Evolutionary conservation across 1,284 basidiomycete genomes (phyloP).

Genomic region (Microbotryum violaceum): DNA sequence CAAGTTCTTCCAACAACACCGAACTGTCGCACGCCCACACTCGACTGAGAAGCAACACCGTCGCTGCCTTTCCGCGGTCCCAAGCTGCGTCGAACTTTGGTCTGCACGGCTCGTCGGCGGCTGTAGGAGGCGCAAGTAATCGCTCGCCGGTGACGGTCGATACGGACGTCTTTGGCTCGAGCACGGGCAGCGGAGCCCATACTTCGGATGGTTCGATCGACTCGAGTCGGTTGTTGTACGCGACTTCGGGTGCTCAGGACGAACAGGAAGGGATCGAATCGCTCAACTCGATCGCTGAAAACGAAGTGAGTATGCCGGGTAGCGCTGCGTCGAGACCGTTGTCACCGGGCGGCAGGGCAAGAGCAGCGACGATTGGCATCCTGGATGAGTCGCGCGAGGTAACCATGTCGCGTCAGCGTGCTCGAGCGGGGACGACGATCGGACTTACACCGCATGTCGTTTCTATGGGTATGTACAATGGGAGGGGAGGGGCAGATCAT

Average conservation of each 20-base stretch:
- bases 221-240: conserved; percentile 25
- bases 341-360: conserved; percentile 30
- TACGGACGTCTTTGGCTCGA: neutral
- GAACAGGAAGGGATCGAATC: neutral
- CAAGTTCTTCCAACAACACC: neutral
- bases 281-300: conserved; percentile 5
- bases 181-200: neutral
- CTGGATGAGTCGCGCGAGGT: conserved; percentile 62
- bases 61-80: conserved; percentile 21
- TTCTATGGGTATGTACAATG: conserved; percentile 6
- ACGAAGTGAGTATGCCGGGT: neutral
- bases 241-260: conserved; percentile 4
- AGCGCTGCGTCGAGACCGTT: neutral
- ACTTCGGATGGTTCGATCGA: conserved; percentile 17
- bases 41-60: conserved; percentile 23
- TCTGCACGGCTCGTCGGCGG: neutral
- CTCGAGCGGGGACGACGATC: conserved; percentile 31
- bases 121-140: neutral
- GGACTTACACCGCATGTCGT: conserved; percentile 18
- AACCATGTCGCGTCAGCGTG: conserved; percentile 27
- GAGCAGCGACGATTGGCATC: conserved; percentile 83
- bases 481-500: neutral
- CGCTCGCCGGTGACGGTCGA: neutral
- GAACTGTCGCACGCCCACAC: neutral
- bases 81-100: neutral